These are phyloP conservation scores for Mycotypha africana DNA, from an alignment of 371 early-diverging fungal genomes.

Conservation along the genomic window DNA sequence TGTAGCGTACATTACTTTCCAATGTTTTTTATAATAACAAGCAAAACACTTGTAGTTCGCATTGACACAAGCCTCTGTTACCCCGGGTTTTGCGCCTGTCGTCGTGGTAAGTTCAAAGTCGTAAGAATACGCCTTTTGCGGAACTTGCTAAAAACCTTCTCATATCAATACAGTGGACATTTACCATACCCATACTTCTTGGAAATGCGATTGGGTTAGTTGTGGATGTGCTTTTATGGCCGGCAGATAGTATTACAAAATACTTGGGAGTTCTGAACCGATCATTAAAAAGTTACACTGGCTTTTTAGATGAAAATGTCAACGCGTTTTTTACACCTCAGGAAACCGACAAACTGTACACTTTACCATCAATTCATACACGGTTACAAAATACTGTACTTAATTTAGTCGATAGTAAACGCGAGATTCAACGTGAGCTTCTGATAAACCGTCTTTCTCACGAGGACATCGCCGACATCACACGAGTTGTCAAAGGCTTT, in stretches of 20 bases:
- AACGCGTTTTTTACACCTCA: constrained; percentile 19
- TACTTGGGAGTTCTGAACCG: constrained; percentile 23
- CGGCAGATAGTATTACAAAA: constrained; percentile 35
- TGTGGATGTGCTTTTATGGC: constrained; percentile 35
- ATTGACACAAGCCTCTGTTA: constrained; percentile 24
- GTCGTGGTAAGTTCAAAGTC: constrained; percentile 25
- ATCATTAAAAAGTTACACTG: constrained; percentile 22
- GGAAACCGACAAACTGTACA: background rate
- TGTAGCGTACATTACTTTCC: too few relatives aligned
- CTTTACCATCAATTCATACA: constrained; percentile 24
- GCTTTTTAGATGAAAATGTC: constrained; percentile 29
- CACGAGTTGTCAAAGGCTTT: constrained; percentile 27
- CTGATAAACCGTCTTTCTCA: constrained; percentile 22
- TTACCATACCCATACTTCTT: constrained; percentile 29
- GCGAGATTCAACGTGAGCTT: constrained; percentile 37
- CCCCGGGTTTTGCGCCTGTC: constrained; percentile 17
- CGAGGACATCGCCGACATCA: constrained; percentile 24
- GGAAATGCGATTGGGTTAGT: constrained; percentile 24
- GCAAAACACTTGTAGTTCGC: constrained; percentile 26
- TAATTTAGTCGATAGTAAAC: constrained; percentile 34
- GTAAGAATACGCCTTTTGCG: too few relatives aligned
- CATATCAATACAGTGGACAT: constrained; percentile 40
- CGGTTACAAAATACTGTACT: constrained; percentile 25
- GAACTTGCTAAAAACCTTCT: too few relatives aligned
- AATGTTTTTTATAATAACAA: too few relatives aligned